Base-by-base conservation (phyloP, 2,329 filamentous ascomycete species). In the Hypoxylon sp. region DNA sequence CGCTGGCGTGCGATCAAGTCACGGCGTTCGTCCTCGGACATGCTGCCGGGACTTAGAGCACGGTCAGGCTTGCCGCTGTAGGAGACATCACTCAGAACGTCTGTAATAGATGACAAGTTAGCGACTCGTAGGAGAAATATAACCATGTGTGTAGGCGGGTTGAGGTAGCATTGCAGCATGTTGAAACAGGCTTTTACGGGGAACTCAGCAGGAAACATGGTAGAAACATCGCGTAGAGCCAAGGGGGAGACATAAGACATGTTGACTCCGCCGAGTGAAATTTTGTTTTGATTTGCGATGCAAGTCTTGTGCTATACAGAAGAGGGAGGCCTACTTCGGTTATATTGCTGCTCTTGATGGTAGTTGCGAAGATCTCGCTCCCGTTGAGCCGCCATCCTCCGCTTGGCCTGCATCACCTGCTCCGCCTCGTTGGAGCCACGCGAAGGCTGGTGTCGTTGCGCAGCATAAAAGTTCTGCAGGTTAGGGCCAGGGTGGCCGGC, bases 341-440 rank as follows among this genome's bases (percentile, higher is more conserved):
- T 97, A 85, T 97, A 98, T 90, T 99, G 96, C 89, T 99, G 96
- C 89, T 99, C 96, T 85, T 98, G 97, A 85, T 99, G 96, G 85
- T 98, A 97, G 85, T 98, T 99, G 84, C 96, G 94, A 83, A 99
- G 91, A 86, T 99, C 96, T 84, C 95, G 93, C 87, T 99, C 96
- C 84, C 96, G 93, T 85, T 98, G 96, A 81, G 96, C 96, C 79
- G 96, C 96, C 93, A 98, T 97, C 87, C 95, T 92, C 86, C 96
- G 94, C 89, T 98, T 98, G 78, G 94, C 94, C 90, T 98, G 96
- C 88, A 97, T 93, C 90, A 98, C 94, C 85, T 98, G 94, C 85
- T 98, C 96, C 82, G 94, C 93, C 85, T 98, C 96, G 86, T 88
- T 91, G 78, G 88, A 89, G 88, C 94, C 84, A 87, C 94, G 84